These are phyloP conservation scores for Saturnispora halmiae DNA, from an alignment of 805 yeast species.

Conservation along the genomic window DNA sequence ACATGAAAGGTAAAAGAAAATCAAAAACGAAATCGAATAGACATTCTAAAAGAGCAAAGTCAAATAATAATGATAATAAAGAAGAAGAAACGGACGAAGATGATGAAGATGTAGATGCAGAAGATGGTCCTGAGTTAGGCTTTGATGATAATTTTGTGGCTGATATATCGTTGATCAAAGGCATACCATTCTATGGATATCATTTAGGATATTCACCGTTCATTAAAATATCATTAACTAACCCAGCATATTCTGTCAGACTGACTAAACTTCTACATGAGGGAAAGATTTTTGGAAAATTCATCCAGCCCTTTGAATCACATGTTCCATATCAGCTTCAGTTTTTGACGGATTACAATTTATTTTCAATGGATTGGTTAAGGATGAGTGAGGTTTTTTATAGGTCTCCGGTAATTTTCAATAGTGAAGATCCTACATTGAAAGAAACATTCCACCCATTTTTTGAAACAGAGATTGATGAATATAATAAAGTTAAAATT, in stretches of 20 bases:
- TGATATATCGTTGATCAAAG: slow-evolving; percentile 57
- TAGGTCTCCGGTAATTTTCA: slow-evolving; percentile 41
- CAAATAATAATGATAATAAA: neutral
- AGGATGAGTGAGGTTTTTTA: slow-evolving; percentile 39
- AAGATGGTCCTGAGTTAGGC: slow-evolving; percentile 4
- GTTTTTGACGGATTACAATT: slow-evolving; percentile 72
- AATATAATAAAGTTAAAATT: slow-evolving; percentile 21
- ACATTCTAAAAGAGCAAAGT: neutral
- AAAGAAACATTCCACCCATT: slow-evolving; percentile 13
- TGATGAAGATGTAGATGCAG: slow-evolving; percentile 12
- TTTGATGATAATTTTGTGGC: slow-evolving; percentile 36
- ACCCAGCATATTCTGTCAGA: slow-evolving; percentile 50
- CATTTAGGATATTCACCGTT: slow-evolving; percentile 54
- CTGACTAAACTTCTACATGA: slow-evolving; percentile 40
- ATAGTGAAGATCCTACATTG: neutral
- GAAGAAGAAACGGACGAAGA: slow-evolving; percentile 11
- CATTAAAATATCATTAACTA: slow-evolving; percentile 58
- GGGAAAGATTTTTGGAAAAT: slow-evolving; percentile 33
- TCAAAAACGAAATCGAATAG: neutral
- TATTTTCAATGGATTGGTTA: slow-evolving; percentile 80
- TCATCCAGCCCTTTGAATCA: slow-evolving; percentile 56
- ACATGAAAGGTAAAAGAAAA: slow-evolving; percentile 18
- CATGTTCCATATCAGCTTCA: slow-evolving; percentile 75
- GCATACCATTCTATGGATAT: slow-evolving; percentile 78
- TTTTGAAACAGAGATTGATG: slow-evolving; percentile 20